Base-by-base conservation (phyloP, 768 basidiomycete species). In the Amanita phalloides region DNA sequence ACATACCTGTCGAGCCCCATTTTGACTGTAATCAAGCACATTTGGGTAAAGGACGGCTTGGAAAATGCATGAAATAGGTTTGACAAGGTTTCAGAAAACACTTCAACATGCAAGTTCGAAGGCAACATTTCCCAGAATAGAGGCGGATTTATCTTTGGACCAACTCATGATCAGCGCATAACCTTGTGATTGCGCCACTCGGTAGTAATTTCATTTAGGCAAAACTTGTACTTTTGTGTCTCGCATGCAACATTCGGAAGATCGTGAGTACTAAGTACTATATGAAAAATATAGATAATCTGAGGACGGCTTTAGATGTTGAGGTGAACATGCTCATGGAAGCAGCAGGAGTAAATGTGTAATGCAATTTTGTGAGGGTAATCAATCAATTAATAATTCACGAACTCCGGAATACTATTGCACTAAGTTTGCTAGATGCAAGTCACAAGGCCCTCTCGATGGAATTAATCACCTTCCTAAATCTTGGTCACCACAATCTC, bases 111-210 rank as follows among this genome's bases (percentile, higher is more conserved):
- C 75, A 0, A 57, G 56, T 1, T 64, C 74, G 14, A 81, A 51
- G 83, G 82, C 0, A 78, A 81, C 46, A 57, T 77, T n/a, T 70
- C 73, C 0, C 81, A 85, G 59, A 64, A 81, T 0, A 81, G 82
- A 4, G 81, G 80, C 3, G 82, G 84, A 23, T 83, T 82, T 48
- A 62, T 85, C 10, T 67, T 84, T 45, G 78, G 77, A 20, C 77
- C 79, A 17, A 17, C 17, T 17, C 17, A 17, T 17, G 79, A 78
- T 79, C 55, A 32, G 66, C 56, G 28, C 30, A n/a, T n/a, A 9
- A 11, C 10, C 0, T n/a, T 25, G 14, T 26, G 35, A 23, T 30
- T 28, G 5, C 26, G 4, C 2, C 5, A 3, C 30, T 23, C n/a
- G 26, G 37, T 37, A 49, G 37, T 28, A 6, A 23, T 52, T 46